These are phyloP conservation scores for Eruca vesicaria DNA, from an alignment of 441 rosid species.

Conservation along the genomic window DNA sequence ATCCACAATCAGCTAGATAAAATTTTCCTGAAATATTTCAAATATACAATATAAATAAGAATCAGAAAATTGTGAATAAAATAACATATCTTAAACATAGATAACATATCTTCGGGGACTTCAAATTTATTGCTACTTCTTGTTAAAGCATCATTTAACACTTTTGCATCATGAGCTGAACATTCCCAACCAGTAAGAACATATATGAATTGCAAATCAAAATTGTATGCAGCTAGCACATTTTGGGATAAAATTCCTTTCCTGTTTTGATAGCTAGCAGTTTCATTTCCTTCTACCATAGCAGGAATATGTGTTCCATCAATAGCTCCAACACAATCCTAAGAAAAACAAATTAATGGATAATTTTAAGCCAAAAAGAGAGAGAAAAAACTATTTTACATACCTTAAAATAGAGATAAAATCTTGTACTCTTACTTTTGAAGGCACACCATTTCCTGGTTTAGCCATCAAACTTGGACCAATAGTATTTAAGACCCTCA, in stretches of 20 bases:
- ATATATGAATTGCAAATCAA: neutral
- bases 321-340: neutral
- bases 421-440: neutral
- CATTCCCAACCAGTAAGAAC: neutral
- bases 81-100: no score
- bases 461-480: no score
- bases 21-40: neutral
- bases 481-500: no score
- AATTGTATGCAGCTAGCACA: neutral
- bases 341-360: neutral
- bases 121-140: neutral
- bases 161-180: neutral
- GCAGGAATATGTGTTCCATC: constrained; percentile 4
- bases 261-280: neutral
- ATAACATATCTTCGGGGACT: neutral
- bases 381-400: neutral
- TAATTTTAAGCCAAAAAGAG: no score
- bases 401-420: neutral
- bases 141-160: neutral
- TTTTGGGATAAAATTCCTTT: neutral
- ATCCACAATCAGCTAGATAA: neutral
- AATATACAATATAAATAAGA: no score
- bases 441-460: neutral
- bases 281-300: neutral
- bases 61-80: no score